These are phyloP conservation scores for Leucocoprinus leucothites DNA, from an alignment of 768 basidiomycete species.

Conservation along the genomic window DNA sequence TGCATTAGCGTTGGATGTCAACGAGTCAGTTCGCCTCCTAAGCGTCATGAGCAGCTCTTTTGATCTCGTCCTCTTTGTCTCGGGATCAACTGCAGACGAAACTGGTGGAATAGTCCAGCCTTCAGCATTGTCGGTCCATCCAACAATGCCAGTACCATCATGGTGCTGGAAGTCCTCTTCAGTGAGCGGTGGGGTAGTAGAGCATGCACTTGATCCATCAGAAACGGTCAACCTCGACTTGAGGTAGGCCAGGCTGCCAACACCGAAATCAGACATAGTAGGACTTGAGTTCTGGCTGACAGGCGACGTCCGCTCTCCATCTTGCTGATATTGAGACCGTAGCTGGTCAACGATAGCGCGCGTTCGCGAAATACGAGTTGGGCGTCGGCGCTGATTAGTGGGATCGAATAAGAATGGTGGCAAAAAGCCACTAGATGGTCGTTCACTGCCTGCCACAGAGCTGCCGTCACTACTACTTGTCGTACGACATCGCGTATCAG, in stretches of 20 bases:
- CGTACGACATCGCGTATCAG: conserved; percentile 5
- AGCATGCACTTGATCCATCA: background rate
- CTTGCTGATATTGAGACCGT: conserved; percentile 30
- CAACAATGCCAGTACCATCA: background rate
- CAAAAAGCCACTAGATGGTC: conserved; percentile 26
- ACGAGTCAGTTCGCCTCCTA: conserved; percentile 8
- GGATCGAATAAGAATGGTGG: conserved; percentile 48
- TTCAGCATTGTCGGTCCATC: conserved; percentile 3
- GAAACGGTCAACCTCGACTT: background rate
- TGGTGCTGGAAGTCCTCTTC: conserved; percentile 3
- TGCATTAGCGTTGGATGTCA: background rate
- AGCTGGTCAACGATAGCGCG: conserved; percentile 58
- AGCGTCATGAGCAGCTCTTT: conserved; percentile 12
- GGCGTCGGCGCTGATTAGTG: conserved; percentile 26
- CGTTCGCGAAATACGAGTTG: conserved; percentile 48
- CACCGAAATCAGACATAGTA: conserved; percentile 2
- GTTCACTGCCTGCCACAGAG: conserved; percentile 16
- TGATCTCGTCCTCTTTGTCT: conserved; percentile 11
- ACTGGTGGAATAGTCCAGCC: conserved; percentile 9
- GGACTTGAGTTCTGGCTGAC: conserved; percentile 10
- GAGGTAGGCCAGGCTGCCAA: background rate
- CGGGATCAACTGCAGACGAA: background rate
- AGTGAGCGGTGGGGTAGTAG: background rate
- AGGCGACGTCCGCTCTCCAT: conserved; percentile 9
- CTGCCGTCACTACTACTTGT: conserved; percentile 8